Evolutionary conservation across 192 early-diverging fungal genomes (phyloP), one percentile per base, ranked within the genome.

Genomic region (Linnemannia exigua): DNA sequence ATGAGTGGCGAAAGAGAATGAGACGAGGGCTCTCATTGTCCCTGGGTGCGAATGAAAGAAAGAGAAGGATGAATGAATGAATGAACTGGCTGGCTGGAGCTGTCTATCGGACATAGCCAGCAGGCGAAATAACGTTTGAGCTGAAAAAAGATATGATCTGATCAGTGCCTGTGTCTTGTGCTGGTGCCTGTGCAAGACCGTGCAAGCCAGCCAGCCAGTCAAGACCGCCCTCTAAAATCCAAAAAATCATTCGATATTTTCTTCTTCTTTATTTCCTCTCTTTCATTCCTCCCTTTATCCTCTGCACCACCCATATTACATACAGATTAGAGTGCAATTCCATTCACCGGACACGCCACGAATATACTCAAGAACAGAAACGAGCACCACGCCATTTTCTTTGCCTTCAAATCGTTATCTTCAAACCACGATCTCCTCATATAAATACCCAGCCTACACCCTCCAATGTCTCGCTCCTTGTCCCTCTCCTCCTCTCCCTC

Each of bases 221-320:
- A 44, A 44, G 41, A 44, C 41, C 41, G 5, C 9, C 41, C 5
- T 70, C 68, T 16, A 41, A 74, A 4, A 3, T 9, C n/a, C n/a
- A 58, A 75, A 76, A 68, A 61, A 76, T 76, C 75, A 67, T 67
- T 28, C 61, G 75, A 76, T 76, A n/a, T 28, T 67, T 76, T 76
- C 54, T 72, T 76, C 38, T 61, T 75, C 35, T 36, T 41, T n/a
- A 17, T 28, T 25, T 52, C 41, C 25, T 72, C 41, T 22, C n/a
- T 72, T 50, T 50, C 66, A 35, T 14, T 25, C 33, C 46, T n/a
- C 25, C 46, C 71, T 25, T 74, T 31, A 20, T 74, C 33, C 72
- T 74, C 35, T 12, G 6, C 58, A 3, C 58, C 9, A 33, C 28
- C 12, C 58, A 4, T 25, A 15, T n/a, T 25, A 63, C 28, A 8